A percentile compares a stretch with the other conserved stretches of the same genome.
Conservation (phyloP, 345 rosid species). For the Corchorus capsularis region DNA sequence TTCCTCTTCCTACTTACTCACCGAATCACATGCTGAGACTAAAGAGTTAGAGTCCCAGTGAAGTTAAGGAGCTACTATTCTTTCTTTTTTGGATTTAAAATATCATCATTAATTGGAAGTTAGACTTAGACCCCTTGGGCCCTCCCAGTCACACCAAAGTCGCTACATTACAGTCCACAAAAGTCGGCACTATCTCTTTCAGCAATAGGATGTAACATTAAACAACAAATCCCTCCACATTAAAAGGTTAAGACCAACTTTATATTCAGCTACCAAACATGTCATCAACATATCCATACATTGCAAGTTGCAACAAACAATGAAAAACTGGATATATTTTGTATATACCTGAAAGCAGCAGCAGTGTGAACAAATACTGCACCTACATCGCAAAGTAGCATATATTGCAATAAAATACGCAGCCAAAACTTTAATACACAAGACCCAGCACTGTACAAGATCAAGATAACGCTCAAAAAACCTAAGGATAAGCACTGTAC, state of each 20-base stretch:
- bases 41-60: neutral
- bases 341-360: neutral
- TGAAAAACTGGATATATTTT: neutral
- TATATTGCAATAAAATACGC: neutral
- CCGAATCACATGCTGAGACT: neutral
- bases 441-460: conserved; percentile 2
- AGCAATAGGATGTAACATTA: neutral
- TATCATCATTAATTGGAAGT: neutral
- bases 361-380: neutral
- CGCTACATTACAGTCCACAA: neutral
- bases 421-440: conserved; percentile 5
- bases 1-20: neutral
- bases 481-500: neutral
- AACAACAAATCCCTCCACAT: neutral
- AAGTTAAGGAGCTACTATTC: neutral
- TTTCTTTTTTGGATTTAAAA: neutral
- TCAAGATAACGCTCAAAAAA: neutral
- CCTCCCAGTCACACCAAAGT: neutral
- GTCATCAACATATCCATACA: neutral
- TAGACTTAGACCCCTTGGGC: too few relatives aligned
- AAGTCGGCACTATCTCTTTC: neutral
- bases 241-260: neutral
- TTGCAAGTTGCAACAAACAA: neutral
- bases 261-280: neutral
- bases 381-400: neutral